Conservation (phyloP, 1,284 basidiomycete genomes). For the Ganoderma boninense region DNA sequence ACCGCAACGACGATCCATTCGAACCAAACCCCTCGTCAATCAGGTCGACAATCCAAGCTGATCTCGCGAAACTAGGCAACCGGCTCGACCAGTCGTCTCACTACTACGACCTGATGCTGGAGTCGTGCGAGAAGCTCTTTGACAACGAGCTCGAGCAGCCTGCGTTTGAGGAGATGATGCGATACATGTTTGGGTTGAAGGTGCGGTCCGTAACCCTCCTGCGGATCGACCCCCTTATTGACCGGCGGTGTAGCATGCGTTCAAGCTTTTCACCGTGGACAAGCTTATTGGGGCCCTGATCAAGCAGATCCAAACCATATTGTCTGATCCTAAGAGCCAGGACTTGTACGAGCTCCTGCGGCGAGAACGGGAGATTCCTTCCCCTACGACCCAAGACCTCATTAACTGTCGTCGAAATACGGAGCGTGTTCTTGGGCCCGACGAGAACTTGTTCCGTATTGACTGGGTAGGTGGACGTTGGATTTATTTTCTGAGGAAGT, state of each 20-base stretch:
- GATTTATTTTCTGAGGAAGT: no score
- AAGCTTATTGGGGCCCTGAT: slow-evolving; percentile 89
- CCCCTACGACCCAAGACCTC: slow-evolving; percentile 82
- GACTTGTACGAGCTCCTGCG: slow-evolving; percentile 86
- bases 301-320: slow-evolving; percentile 86
- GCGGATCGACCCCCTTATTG: slow-evolving; percentile 4
- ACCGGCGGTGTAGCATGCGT: slow-evolving; percentile 60
- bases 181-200: slow-evolving; percentile 90
- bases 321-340: slow-evolving; percentile 85
- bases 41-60: slow-evolving; percentile 43
- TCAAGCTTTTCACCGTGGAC: slow-evolving; percentile 93
- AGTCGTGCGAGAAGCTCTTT: slow-evolving; percentile 90
- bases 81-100: slow-evolving; percentile 46
- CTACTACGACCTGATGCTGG: slow-evolving; percentile 87
- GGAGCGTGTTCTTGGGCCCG: slow-evolving; percentile 85
- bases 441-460: slow-evolving; percentile 92
- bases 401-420: slow-evolving; percentile 86
- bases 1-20: slow-evolving; percentile 40
- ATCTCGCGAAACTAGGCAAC: slow-evolving; percentile 37
- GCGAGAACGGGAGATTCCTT: slow-evolving; percentile 72
- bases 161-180: slow-evolving; percentile 90
- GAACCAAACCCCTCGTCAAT: slow-evolving; percentile 42
- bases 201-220: slow-evolving; percentile 42
- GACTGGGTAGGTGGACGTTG: slow-evolving; percentile 77
- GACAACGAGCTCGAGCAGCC: slow-evolving; percentile 91